Conservation (phyloP, 306 rosid species). For the Vachellia pachyceras region DNA sequence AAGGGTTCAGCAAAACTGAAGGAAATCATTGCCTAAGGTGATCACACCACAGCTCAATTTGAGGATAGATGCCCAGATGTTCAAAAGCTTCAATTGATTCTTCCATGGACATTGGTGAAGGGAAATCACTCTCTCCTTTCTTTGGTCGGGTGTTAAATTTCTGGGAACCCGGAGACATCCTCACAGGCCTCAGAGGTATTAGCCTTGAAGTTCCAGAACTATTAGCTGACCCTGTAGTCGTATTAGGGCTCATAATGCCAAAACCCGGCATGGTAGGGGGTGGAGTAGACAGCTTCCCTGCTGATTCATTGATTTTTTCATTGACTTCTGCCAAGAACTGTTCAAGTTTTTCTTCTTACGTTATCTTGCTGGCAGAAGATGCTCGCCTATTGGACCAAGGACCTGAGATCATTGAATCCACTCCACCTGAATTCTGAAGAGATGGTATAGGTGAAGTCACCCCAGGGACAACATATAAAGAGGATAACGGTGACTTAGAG, state of each 20-base stretch:
- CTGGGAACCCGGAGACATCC: conserved; percentile 97
- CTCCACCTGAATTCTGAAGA: conserved; percentile 56
- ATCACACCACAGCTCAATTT: conserved; percentile 95
- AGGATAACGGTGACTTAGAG: conserved; percentile 64
- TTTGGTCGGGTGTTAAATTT: conserved; percentile 90
- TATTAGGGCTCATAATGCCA: conserved; percentile 70
- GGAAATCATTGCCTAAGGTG: conserved; percentile 92
- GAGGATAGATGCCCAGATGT: conserved; percentile 80
- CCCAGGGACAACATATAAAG: conserved; percentile 75
- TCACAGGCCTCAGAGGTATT: conserved; percentile 91
- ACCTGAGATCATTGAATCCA: conserved; percentile 58
- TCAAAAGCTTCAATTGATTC: conserved; percentile 81
- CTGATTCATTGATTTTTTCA: conserved; percentile 78
- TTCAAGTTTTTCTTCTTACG: conserved; percentile 86
- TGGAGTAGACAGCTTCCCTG: conserved; percentile 91
- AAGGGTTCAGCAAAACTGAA: conserved; percentile 75
- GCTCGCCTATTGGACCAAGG: conserved; percentile 85
- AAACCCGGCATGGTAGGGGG: conserved; percentile 78
- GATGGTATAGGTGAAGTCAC: conserved; percentile 60
- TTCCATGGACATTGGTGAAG: conserved; percentile 96
- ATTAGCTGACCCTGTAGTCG: conserved; percentile 68
- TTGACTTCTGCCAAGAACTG: conserved; percentile 79
- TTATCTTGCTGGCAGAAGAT: conserved; percentile 69
- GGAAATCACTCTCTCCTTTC: conserved; percentile 86
- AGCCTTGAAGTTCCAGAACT: conserved; percentile 83